Evolutionary conservation across 192 early-diverging fungal species (phyloP).

Genomic region (Linnemannia elongata): DNA sequence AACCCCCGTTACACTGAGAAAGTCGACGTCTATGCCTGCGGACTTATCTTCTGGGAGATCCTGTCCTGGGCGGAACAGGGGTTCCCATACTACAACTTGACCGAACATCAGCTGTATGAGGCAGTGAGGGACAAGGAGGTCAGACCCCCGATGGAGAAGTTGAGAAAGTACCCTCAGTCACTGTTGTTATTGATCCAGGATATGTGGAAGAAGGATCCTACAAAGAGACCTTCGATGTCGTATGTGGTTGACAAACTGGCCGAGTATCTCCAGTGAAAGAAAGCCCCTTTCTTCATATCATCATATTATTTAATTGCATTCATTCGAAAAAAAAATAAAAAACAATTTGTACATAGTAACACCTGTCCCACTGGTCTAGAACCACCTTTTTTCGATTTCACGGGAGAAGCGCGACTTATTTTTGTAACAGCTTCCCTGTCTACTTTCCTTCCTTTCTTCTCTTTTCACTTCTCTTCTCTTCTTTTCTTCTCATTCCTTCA

Average conservation of each 20-base stretch:
- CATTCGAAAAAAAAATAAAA: not conserved
- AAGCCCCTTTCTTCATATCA: not conserved
- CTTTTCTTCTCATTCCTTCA: not conserved
- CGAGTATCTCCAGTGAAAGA: conserved; percentile 71
- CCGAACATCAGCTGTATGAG: conserved; percentile 71
- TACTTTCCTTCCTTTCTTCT: too few species aligned
- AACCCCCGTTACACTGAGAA: conserved; percentile 83
- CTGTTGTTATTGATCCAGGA: conserved; percentile 74
- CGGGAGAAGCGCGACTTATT: too few species aligned
- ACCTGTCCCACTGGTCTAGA: too few species aligned
- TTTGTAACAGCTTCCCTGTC: too few species aligned
- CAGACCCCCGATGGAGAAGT: conserved; percentile 68
- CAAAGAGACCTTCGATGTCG: conserved; percentile 73
- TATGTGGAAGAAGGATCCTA: conserved; percentile 80
- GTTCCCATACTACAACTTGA: conserved; percentile 78
- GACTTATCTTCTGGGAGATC: conserved; percentile 85
- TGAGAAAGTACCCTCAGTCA: conserved; percentile 71
- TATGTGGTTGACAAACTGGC: conserved; percentile 79
- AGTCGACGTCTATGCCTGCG: conserved; percentile 80
- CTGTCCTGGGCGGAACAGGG: conserved; percentile 78
- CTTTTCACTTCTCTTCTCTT: not conserved
- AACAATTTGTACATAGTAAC: too few species aligned
- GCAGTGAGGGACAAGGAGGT: conserved; percentile 72
- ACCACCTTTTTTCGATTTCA: too few species aligned
- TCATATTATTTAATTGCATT: not conserved